Conservation (phyloP, 2,329 filamentous ascomycete genomes). For the Aspergillus floridensis region DNA sequence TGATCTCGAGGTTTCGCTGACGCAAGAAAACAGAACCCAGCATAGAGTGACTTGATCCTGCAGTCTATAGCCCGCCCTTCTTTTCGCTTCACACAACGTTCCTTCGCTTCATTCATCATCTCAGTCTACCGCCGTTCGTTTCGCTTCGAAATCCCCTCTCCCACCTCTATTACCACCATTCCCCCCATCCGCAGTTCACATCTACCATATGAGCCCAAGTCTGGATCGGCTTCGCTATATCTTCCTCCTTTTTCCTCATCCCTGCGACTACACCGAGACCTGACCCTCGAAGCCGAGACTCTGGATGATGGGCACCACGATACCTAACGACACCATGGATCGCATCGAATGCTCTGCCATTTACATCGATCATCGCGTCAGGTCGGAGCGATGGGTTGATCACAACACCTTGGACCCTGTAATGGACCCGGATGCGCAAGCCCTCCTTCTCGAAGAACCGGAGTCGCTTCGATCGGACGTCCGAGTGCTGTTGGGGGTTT, state of each 20-base stretch:
- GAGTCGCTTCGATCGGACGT: slow-evolving; percentile 49
- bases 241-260: slow-evolving; percentile 8
- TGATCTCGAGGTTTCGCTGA: slow-evolving; percentile 12
- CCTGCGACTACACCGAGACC: slow-evolving; percentile 9
- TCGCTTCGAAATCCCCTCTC: slow-evolving; percentile 5
- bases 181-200: not conserved
- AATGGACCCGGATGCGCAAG: slow-evolving; percentile 21
- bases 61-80: slow-evolving; percentile 13
- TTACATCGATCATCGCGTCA: slow-evolving; percentile 48
- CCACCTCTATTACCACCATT: slow-evolving; percentile 1
- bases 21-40: slow-evolving; percentile 7
- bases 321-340: slow-evolving; percentile 36
- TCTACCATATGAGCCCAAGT: slow-evolving; percentile 30
- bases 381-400: slow-evolving; percentile 45
- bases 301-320: slow-evolving; percentile 20
- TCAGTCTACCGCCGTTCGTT: slow-evolving; percentile 16
- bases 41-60: slow-evolving; percentile 10
- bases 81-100: slow-evolving; percentile 11
- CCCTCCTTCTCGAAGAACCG: slow-evolving; percentile 39
- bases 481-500: slow-evolving; percentile 49
- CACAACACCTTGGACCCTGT: slow-evolving; percentile 29
- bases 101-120: slow-evolving; percentile 6
- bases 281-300: slow-evolving; percentile 12
- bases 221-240: slow-evolving; percentile 13
- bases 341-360: slow-evolving; percentile 44